A percentile compares a stretch with the other conserved stretches of the same genome.
phyloP scores from a whole-genome alignment of 2,329 filamentous ascomycete genomes.

The Penicillium griseofulvum region DNA sequence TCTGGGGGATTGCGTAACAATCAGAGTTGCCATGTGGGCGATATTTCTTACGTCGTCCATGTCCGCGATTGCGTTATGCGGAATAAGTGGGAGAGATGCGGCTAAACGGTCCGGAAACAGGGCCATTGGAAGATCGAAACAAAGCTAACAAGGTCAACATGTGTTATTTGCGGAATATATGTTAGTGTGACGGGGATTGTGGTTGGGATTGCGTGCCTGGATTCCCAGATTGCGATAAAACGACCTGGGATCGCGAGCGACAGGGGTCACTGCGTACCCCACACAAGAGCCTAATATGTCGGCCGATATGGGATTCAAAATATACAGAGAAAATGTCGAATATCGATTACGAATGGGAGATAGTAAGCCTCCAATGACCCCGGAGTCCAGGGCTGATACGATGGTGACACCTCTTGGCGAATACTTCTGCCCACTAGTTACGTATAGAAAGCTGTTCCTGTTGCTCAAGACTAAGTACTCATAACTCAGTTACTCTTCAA shows the following conservation, averaged over 20 bases:
- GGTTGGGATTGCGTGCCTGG: constrained; percentile 10
- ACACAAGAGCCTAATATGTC: background rate
- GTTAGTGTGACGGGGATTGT: background rate
- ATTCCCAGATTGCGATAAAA: constrained; percentile 7
- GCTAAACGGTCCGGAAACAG: background rate
- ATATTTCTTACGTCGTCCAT: constrained; percentile 9
- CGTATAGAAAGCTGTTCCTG: background rate
- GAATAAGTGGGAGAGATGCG: background rate
- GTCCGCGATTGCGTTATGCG: constrained; percentile 10
- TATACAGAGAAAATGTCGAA: background rate
- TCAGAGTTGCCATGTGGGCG: constrained; percentile 2
- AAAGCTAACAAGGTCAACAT: background rate
- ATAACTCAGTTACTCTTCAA: background rate
- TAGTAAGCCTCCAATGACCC: background rate
- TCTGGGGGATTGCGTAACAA: background rate
- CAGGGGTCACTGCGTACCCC: background rate
- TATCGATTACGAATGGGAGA: background rate
- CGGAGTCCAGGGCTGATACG: too few species aligned
- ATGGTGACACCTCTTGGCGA: background rate
- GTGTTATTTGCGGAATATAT: background rate
- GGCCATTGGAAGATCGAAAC: background rate
- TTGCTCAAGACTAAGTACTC: background rate
- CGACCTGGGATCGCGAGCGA: background rate
- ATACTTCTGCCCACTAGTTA: background rate
- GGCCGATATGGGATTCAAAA: constrained; percentile 1